phyloP scores from a whole-genome alignment of 768 basidiomycete species.

The Chalciporus chontae region DNA sequence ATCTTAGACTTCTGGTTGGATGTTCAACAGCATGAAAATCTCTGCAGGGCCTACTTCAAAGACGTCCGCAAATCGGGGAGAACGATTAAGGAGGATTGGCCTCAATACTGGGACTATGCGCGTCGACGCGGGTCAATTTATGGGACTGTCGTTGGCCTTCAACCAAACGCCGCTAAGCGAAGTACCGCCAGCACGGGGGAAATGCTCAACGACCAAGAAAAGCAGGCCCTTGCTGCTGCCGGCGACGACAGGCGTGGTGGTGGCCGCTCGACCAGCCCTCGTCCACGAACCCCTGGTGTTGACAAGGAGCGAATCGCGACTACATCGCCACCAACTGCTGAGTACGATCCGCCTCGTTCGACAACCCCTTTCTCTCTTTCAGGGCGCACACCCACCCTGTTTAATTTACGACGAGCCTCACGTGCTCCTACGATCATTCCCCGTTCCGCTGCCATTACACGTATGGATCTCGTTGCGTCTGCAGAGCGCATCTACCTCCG shows the following conservation, averaged over 20 bases:
- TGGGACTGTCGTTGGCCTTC: conserved; percentile 80
- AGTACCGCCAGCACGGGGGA: conserved; percentile 83
- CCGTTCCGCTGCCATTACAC: conserved; percentile 85
- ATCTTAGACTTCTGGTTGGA: conserved; percentile 98
- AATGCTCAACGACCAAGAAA: conserved; percentile 66
- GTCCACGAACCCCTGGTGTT: conserved; percentile 38
- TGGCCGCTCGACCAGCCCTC: conserved; percentile 59
- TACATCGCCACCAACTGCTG: conserved; percentile 46
- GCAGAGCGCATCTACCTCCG: conserved; percentile 96
- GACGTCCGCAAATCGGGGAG: conserved; percentile 94
- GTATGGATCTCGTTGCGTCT: conserved; percentile 83
- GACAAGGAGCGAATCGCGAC: conserved; percentile 40
- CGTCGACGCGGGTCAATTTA: conserved; percentile 90
- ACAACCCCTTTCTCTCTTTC: conserved; percentile 78
- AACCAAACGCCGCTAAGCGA: conserved; percentile 60
- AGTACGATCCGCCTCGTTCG: conserved; percentile 54
- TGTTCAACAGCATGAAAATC: conserved; percentile 98
- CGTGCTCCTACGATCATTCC: conserved; percentile 94
- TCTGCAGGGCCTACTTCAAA: conserved; percentile 98
- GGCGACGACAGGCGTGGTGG: conserved; percentile 47
- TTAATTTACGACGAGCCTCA: conserved; percentile 72
- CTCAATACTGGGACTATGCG: conserved; percentile 95
- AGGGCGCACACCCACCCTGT: conserved; percentile 72
- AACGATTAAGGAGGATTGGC: conserved; percentile 96
- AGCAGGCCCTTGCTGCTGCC: conserved; percentile 50